phyloP scores from a whole-genome alignment of 805 yeast species.

The Hanseniaspora lachancei region DNA sequence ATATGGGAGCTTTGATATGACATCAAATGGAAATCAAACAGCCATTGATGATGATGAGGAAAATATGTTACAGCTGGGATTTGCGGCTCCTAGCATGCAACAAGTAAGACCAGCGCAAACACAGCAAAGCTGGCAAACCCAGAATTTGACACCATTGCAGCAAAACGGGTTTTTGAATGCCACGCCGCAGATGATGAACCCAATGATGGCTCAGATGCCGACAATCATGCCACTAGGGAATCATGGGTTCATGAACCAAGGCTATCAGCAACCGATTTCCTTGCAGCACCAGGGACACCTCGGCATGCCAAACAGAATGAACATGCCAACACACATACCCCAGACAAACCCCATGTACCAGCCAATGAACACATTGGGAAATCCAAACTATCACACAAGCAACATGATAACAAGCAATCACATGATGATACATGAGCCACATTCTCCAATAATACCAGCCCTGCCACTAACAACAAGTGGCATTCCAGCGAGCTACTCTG shows the following conservation, averaged over 20 bases:
- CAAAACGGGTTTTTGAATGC: not conserved
- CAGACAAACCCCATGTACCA: not conserved
- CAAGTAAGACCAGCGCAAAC: not conserved
- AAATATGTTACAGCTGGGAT: not conserved
- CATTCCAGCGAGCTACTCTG: not conserved
- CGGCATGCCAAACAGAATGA: not conserved
- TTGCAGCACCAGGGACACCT: not conserved
- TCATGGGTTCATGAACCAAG: not conserved
- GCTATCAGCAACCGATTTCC: not conserved
- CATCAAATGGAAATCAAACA: not conserved
- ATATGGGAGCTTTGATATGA: not conserved
- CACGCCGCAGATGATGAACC: not conserved
- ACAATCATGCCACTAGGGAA: not conserved
- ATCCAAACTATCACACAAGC: not conserved
- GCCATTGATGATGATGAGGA: conserved; percentile 1
- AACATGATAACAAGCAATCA: not conserved
- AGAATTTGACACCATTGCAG: not conserved
- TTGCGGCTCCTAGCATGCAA: not conserved
- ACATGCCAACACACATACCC: not conserved
- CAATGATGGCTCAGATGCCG: not conserved
- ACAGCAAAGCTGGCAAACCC: not conserved
- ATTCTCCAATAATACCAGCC: not conserved
- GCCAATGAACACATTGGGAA: not conserved
- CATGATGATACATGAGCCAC: not conserved
- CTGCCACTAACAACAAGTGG: not conserved